Evolutionary conservation across 805 yeast species (phyloP).

Genomic region (Spathaspora girioi): DNA sequence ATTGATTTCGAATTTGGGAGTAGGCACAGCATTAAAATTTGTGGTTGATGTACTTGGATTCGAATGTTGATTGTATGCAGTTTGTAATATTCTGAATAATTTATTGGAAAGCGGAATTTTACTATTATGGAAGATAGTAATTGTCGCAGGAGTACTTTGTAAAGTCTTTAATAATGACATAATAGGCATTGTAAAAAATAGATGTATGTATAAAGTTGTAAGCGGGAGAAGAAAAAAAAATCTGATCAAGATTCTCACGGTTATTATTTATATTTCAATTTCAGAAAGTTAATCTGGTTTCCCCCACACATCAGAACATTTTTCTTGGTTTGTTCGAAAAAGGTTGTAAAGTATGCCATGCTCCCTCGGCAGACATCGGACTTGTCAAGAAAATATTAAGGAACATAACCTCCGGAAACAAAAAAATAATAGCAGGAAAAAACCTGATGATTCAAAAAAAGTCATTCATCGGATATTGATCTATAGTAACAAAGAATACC

Average conservation of each 20-base stretch:
- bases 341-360: not conserved
- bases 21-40: slow-evolving; percentile 3
- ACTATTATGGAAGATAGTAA: slow-evolving; percentile 38
- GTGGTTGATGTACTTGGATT: not conserved
- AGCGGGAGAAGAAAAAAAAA: not conserved
- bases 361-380: not conserved
- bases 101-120: slow-evolving; percentile 29
- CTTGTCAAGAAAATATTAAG: not conserved
- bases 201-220: not conserved
- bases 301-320: not conserved
- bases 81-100: slow-evolving; percentile 26
- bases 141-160: slow-evolving; percentile 39
- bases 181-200: not conserved
- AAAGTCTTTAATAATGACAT: slow-evolving; percentile 42
- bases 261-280: too few relatives aligned
- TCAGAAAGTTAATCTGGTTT: not conserved
- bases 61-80: slow-evolving; percentile 6
- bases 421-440: too few relatives aligned
- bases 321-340: not conserved
- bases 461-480: not conserved
- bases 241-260: too few relatives aligned
- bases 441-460: not conserved
- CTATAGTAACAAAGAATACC: not conserved
- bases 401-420: not conserved
- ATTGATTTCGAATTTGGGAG: slow-evolving; percentile 29